phyloP scores from a whole-genome alignment of 805 yeast genomes.

The Yamadazyma ubonensis region DNA sequence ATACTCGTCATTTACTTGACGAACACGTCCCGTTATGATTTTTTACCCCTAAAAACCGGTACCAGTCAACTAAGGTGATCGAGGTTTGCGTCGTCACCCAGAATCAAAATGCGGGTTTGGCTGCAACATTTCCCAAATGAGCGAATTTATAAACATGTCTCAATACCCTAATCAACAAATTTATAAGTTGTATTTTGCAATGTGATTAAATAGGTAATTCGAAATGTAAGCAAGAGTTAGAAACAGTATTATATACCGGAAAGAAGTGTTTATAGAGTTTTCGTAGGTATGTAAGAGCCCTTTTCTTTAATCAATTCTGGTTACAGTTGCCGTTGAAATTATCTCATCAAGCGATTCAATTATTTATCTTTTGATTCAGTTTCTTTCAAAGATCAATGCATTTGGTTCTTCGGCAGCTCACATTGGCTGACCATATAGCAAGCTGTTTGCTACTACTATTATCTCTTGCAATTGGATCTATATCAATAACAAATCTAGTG shows the following conservation, averaged over 20 bases:
- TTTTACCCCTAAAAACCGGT: too few relatives aligned
- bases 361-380: background rate
- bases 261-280: too few relatives aligned
- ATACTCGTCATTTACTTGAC: too few relatives aligned
- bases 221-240: too few relatives aligned
- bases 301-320: background rate
- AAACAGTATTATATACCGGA: too few relatives aligned
- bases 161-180: constrained; percentile 1
- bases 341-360: background rate
- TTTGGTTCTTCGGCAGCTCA: constrained; percentile 4
- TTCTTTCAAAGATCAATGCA: background rate
- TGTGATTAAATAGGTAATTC: constrained; percentile 1
- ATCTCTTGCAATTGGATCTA: constrained; percentile 9
- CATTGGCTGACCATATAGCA: constrained; percentile 3
- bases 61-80: too few relatives aligned
- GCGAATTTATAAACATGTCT: constrained; percentile 2
- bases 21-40: too few relatives aligned
- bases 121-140: constrained; percentile 7
- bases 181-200: background rate
- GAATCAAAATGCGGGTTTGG: background rate
- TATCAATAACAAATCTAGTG: constrained; percentile 3
- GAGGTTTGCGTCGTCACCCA: background rate
- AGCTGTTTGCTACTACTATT: constrained; percentile 7
- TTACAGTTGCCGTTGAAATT: constrained; percentile 1
- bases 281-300: too few relatives aligned